A percentile compares a stretch with the other conserved stretches of the same genome.
phyloP scores from a whole-genome alignment of 2,329 filamentous ascomycete genomes.

The Chrysoporthe deuterocubensis region DNA sequence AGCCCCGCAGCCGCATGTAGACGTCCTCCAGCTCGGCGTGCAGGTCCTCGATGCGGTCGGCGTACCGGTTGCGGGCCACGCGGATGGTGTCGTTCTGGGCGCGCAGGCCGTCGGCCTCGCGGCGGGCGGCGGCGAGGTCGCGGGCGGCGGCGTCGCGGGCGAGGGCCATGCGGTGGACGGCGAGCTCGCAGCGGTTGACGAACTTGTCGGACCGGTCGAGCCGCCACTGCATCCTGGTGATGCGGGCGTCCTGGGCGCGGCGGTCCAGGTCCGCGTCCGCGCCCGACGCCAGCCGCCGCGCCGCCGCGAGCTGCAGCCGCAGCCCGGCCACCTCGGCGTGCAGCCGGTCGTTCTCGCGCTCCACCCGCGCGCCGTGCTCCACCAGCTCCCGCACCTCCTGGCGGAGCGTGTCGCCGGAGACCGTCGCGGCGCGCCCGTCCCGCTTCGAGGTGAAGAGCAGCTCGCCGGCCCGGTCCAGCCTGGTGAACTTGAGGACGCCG shows the following conservation, averaged over 20 bases:
- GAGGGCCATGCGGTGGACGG: constrained; percentile 63
- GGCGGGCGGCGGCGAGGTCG: neutral
- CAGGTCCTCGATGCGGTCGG: constrained; percentile 2
- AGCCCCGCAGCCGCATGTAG: neutral
- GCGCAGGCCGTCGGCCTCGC: neutral
- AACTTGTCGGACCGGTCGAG: constrained; percentile 57
- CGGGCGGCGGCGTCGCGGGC: constrained; percentile 57
- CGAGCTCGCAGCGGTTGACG: constrained; percentile 64
- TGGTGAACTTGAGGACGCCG: constrained; percentile 39
- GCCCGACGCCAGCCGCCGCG: constrained; percentile 38
- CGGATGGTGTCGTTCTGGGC: neutral
- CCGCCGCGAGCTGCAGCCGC: constrained; percentile 52
- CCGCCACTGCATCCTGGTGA: constrained; percentile 63
- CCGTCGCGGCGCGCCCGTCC: constrained; percentile 57
- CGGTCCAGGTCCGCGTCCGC: constrained; percentile 42
- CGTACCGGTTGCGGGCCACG: constrained; percentile 5
- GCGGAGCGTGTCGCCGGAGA: constrained; percentile 65
- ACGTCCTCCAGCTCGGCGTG: neutral
- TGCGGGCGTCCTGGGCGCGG: constrained; percentile 60
- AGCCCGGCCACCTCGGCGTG: constrained; percentile 56
- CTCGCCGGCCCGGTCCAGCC: constrained; percentile 36
- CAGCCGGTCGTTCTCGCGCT: constrained; percentile 57
- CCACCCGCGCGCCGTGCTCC: constrained; percentile 59
- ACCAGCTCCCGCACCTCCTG: constrained; percentile 60
- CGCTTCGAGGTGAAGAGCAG: constrained; percentile 48